These are phyloP conservation scores for Yamadazyma mexicana DNA, from an alignment of 1,139 yeast species.

Conservation along the genomic window DNA sequence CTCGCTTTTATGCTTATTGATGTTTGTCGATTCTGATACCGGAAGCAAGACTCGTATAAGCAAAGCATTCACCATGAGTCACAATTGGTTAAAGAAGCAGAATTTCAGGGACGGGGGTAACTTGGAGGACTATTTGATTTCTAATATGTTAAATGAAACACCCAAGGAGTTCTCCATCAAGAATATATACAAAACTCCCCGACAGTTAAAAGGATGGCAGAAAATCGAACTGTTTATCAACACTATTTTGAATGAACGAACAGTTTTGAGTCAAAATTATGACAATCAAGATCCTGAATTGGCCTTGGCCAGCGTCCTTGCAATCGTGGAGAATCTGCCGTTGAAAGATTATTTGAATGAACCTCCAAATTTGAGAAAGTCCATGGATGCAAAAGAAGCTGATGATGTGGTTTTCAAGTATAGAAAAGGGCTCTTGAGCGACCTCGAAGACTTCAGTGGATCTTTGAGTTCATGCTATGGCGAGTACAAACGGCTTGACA, in stretches of 20 bases:
- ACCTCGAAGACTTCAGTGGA: constrained; percentile 26
- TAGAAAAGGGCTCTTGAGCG: constrained; percentile 15
- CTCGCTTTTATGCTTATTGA: constrained; percentile 29
- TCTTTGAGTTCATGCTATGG: constrained; percentile 25
- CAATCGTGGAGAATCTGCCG: constrained; percentile 21
- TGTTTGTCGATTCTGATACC: constrained; percentile 26
- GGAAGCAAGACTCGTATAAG: constrained; percentile 26
- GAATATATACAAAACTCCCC: constrained; percentile 9
- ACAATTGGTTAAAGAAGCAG: constrained; percentile 12
- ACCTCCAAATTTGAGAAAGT: constrained; percentile 6
- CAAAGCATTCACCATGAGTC: constrained; percentile 25
- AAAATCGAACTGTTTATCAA: constrained; percentile 14
- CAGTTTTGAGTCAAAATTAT: constrained; percentile 9
- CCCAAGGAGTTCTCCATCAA: constrained; percentile 6
- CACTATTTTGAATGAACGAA: constrained; percentile 15
- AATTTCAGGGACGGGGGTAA: constrained; percentile 7
- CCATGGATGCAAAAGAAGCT: constrained; percentile 2
- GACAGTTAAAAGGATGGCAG: constrained; percentile 3
- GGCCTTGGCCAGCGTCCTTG: constrained; percentile 21
- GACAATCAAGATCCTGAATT: constrained; percentile 17
- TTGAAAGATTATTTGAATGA: constrained; percentile 24
- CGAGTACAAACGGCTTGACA: constrained; percentile 14
- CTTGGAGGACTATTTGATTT: constrained; percentile 19
- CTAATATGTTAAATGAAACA: not conserved
- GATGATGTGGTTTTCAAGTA: constrained; percentile 10